These are phyloP conservation scores for Dactylellina sp. DNA, from an alignment of 2,329 filamentous ascomycete genomes.

Conservation along the genomic window DNA sequence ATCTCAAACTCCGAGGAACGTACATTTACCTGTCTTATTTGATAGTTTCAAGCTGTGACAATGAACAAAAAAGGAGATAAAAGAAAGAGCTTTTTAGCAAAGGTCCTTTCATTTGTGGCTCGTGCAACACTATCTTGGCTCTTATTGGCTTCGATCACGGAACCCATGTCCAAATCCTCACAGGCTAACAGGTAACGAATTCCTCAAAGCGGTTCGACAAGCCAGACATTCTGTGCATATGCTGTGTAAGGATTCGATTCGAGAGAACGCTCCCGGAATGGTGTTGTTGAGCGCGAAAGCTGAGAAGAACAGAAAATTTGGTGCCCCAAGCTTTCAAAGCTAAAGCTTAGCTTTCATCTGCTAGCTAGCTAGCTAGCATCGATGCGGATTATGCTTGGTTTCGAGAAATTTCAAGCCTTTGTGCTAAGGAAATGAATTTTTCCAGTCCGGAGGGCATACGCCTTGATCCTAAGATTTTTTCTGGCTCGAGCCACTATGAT, in stretches of 20 bases:
- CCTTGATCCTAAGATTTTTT: conserved; percentile 10
- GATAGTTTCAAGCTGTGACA: too few species aligned
- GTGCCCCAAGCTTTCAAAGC: conserved; percentile 40
- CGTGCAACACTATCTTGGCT: conserved; percentile 53
- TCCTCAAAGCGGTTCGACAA: conserved; percentile 50
- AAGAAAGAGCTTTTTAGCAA: conserved; percentile 21
- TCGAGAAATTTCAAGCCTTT: not conserved
- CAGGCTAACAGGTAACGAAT: conserved; percentile 46
- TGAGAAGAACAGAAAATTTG: too few species aligned
- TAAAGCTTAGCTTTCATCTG: conserved; percentile 16
- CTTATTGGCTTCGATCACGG: conserved; percentile 38
- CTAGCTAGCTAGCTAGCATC: not conserved
- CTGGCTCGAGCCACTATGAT: conserved; percentile 12
- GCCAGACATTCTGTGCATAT: conserved; percentile 22
- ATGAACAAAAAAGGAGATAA: not conserved
- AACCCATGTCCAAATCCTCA: conserved; percentile 26
- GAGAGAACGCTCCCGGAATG: not conserved
- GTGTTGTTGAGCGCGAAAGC: conserved; percentile 13
- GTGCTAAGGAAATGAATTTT: not conserved
- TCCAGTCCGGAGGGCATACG: not conserved
- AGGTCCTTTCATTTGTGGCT: conserved; percentile 22
- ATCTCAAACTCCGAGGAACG: conserved; percentile 21
- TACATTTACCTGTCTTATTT: conserved; percentile 11
- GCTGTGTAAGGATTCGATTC: conserved; percentile 24
- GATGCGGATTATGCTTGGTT: conserved; percentile 17